phyloP scores from a whole-genome alignment of 495 filamentous ascomycete species.

The Mycothermus thermophilus region DNA sequence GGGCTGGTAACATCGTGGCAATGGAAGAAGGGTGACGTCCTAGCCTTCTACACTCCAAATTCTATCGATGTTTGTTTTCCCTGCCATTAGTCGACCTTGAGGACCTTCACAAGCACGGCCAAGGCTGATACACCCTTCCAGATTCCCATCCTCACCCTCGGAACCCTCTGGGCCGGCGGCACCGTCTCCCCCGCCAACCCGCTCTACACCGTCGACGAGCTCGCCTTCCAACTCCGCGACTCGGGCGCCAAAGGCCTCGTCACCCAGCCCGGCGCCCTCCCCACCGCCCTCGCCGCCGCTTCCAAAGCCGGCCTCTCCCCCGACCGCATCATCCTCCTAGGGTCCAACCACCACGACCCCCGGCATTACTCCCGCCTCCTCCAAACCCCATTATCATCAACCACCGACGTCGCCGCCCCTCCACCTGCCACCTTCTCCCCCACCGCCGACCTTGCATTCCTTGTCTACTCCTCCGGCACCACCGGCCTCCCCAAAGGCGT shows the following conservation, averaged over 20 bases:
- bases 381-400: no score
- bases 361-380: no score
- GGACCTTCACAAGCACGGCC: background rate
- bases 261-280: conserved; percentile 50
- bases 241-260: conserved; percentile 62
- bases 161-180: conserved; percentile 73
- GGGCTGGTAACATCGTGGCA: conserved; percentile 57
- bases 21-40: conserved; percentile 71
- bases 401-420: conserved; percentile 41
- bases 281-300: conserved; percentile 52
- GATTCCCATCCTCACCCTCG: conserved; percentile 65
- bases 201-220: conserved; percentile 69
- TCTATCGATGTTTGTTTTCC: conserved; percentile 31
- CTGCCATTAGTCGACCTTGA: background rate
- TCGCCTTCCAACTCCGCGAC: conserved; percentile 78
- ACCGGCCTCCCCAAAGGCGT: conserved; percentile 89
- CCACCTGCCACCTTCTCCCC: conserved; percentile 23
- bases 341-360: conserved; percentile 51
- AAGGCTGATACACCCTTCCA: background rate
- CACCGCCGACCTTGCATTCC: conserved; percentile 46
- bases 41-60: conserved; percentile 60
- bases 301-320: conserved; percentile 49
- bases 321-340: conserved; percentile 61
- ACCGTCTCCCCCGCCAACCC: conserved; percentile 75
- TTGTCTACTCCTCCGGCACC: conserved; percentile 80